Evolutionary conservation across 805 yeast genomes (phyloP), one percentile per base, ranked within the genome.

Genomic region (Nakazawaea pomicola): DNA sequence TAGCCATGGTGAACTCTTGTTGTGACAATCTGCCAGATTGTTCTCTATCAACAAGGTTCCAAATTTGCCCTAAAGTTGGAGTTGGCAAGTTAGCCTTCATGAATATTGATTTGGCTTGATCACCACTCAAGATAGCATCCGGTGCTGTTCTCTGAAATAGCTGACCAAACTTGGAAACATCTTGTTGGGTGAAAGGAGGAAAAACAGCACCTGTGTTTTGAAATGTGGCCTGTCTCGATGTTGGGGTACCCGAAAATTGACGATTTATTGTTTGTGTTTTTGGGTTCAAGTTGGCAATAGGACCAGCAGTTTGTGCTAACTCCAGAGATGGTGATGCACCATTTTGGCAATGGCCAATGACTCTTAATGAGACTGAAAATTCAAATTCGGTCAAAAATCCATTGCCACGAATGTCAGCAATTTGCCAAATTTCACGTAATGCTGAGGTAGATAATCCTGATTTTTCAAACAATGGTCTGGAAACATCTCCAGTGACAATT

Each of bases 381-480:
- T 90, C 91, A 43, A 74, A 70, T 55, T 81, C 86, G 51, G 82
- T 83, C 48, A 93, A 68, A 54, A 81, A 84, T 0, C 99, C 99
- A 48, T 79, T 72, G 64, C 88, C 88, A 45, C 78, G 80, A n/a
- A 76, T 74, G 62, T 93, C 99, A n/a, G 96, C 89, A 27, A 84
- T 58, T 59, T 85, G 90, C 99, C 99, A 93, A 48, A 93, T 81
- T 61, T 89, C 93, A 8, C 96, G 95, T 27, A 93, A 68, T 23
- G 75, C 65, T 14, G 80, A 68, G 3, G 95, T 82, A 5, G 93
- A 80, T 36, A 93, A 70, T 1, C 95, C 95, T 3, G 95, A 80
- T 45, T 83, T 84, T 52, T 89, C 95, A 48, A 93, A 79, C 6
- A 95, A 69, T 10, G 87, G 72, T 49, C 93, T 77, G 10, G 95